Evolutionary conservation across 495 filamentous ascomycete species (phyloP), one percentile per base, ranked within the genome.

Genomic region (Parathielavia hyrcaniae): DNA sequence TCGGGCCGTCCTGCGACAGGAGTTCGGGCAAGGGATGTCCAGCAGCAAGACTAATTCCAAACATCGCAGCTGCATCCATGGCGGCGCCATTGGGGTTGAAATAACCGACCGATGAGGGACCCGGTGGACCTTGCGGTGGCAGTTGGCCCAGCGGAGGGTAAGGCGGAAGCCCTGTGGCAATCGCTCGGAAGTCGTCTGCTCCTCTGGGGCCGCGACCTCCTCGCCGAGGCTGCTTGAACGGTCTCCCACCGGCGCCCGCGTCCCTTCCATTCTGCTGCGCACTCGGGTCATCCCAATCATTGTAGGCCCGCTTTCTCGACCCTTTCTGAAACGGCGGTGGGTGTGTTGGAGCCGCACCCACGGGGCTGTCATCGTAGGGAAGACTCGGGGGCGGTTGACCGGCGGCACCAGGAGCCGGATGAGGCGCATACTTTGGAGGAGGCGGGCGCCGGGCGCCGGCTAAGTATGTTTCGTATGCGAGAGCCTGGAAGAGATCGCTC

Each of bases 401-500:
- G 34, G 68, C 58, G 32, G 63, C 62, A 32, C 60, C 50, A 38
- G 54, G 60, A 45, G 57, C 61, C 34, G 44, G 30, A 39, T 46
- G 20, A 35, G 65, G 51, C 43, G 65, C 56, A 45, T 64, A 46
- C 58, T 61, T 63, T 35, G 71, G 68, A 48, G 71, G 71, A 48
- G 71, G 71, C 62, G 76, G 70, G 51, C 73, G 71, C 23, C 71
- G 69, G 62, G 82, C 74, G 58, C 77, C 75, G 36, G 86, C 77
- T 23, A 84, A 67, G 71, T 85, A 84, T 41, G 78, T 75, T 63
- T 83, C 83, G 63, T 82, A 84, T 13, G 80, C 74, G 50, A 91
- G 80, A 11, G 86, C 85, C 19, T 80, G 70, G 67, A 98, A 90
- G 40, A 95, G 81, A 64, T 96, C 92, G 55, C 88, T 76, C n/a